Evolutionary conservation across 2,329 filamentous ascomycete species (phyloP).

Genomic region (Fusarium torreyae): DNA sequence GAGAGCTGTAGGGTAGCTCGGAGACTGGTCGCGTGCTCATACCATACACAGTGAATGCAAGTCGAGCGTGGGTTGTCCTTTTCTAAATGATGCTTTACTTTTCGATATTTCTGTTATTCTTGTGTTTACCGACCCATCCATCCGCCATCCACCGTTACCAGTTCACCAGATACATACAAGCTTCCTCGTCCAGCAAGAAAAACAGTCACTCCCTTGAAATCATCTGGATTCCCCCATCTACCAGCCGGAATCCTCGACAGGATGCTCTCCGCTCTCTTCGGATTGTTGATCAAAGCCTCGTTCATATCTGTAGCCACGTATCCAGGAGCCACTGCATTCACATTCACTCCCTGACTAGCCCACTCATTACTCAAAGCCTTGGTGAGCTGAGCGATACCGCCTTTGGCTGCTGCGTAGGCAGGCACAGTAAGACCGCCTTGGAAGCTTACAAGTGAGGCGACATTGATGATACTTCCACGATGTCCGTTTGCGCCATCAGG

Average conservation of each 20-base stretch:
- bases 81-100: no score
- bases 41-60: no score
- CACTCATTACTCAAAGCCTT: constrained; percentile 93
- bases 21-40: no score
- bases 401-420: constrained; percentile 89
- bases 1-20: no score
- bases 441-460: constrained; percentile 84
- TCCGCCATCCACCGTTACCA: constrained; percentile 87
- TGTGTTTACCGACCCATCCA: constrained; percentile 84
- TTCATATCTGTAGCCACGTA: constrained; percentile 97
- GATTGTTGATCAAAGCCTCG: constrained; percentile 80
- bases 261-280: constrained; percentile 79
- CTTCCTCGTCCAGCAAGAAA: constrained; percentile 82
- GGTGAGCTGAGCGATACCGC: constrained; percentile 86
- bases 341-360: constrained; percentile 82
- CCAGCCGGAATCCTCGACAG: constrained; percentile 85
- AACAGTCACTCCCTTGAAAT: constrained; percentile 87
- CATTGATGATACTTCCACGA: constrained; percentile 84
- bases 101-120: no score
- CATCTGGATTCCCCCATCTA: constrained; percentile 85
- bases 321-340: constrained; percentile 90
- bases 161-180: constrained; percentile 85
- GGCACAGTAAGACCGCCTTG: constrained; percentile 91
- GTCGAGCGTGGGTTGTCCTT: no score
- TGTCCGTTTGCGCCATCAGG: constrained; percentile 65